Evolutionary conservation across 2,329 filamentous ascomycete species (phyloP).

Genomic region (Amesomyces nigricolor): DNA sequence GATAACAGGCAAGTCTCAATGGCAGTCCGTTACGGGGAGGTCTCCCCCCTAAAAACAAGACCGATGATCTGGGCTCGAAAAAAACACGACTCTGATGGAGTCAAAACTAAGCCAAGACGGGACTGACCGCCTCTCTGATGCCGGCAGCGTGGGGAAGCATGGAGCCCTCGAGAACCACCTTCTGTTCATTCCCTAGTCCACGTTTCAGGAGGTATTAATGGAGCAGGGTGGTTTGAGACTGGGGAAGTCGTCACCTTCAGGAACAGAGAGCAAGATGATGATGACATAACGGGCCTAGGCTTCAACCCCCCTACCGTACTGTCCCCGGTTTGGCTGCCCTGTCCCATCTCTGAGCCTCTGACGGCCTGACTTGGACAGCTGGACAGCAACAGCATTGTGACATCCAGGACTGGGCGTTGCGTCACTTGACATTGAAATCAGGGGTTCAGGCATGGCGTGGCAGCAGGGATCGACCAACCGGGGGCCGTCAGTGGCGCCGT

Average conservation of each 20-base stretch:
- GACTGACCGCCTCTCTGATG: not conserved
- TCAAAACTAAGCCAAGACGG: not conserved
- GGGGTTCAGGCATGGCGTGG: too few species aligned
- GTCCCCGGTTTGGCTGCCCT: not conserved
- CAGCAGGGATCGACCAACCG: too few species aligned
- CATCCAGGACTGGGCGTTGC: not conserved
- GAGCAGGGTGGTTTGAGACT: not conserved
- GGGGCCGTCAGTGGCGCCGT: too few species aligned
- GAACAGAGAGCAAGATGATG: not conserved
- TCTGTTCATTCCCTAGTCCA: conserved; percentile 8
- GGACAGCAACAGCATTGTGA: not conserved
- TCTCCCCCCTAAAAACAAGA: not conserved
- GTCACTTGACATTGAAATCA: too few species aligned
- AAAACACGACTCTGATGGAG: not conserved
- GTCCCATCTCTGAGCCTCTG: not conserved
- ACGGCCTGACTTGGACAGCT: not conserved
- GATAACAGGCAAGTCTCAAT: not conserved
- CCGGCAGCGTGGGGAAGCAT: not conserved
- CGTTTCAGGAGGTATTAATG: conserved; percentile 12
- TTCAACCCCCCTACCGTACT: not conserved
- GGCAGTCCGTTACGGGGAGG: not conserved
- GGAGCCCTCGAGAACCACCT: conserved; percentile 5
- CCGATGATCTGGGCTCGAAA: not conserved
- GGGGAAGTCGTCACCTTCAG: conserved; percentile 1
- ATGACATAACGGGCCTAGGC: not conserved